Evolutionary conservation across 1,284 basidiomycete genomes (phyloP), one percentile per base, ranked within the genome.

Genomic region (Naganishia sp.): DNA sequence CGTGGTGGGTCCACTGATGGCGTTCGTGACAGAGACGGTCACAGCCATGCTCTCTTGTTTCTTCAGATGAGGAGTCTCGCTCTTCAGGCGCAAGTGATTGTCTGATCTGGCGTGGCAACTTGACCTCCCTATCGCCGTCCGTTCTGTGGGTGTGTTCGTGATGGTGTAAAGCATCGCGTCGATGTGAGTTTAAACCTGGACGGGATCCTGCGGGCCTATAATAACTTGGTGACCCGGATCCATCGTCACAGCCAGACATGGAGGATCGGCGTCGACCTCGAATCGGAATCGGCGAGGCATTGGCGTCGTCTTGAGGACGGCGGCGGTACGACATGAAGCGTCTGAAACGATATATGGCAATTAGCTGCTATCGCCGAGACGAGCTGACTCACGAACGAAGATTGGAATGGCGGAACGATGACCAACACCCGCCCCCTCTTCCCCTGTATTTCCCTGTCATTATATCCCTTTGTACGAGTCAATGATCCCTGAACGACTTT

Each of bases 281-380:
- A 25, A 61, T 61, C 4, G 48, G 48, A 28, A 52, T 50, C 13
- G 59, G 59, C 5, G 48, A 49, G 13, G 59, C 48, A 25, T 50
- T 44, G 33, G 42, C n/a, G 13, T 23, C 23, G 4, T 18, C 59
- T 21, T 39, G 2, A 13, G 36, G 18, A 28, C 25, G 25, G 6
- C 39, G 36, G 6, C 25, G 36, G 18, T 52, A n/a, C n/a, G 36
- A 43, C 36, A 39, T 39, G 3, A 25, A 48, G 43, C 49, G 50
- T 61, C 11, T 16, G 11, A 10, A n/a, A 21, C 18, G 25, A 13
- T 53, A 53, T 23, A 15, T 33, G 28, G 49, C 10, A 10, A 10
- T n/a, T 18, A 21, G 49, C 25, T 50, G 25, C 23, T 50, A 10
- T 25, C 18, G 9, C 28, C 49, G 25, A 10, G 5, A 6, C 15